Conservation (phyloP, 2,329 filamentous ascomycete genomes). For the Alternaria atra region DNA sequence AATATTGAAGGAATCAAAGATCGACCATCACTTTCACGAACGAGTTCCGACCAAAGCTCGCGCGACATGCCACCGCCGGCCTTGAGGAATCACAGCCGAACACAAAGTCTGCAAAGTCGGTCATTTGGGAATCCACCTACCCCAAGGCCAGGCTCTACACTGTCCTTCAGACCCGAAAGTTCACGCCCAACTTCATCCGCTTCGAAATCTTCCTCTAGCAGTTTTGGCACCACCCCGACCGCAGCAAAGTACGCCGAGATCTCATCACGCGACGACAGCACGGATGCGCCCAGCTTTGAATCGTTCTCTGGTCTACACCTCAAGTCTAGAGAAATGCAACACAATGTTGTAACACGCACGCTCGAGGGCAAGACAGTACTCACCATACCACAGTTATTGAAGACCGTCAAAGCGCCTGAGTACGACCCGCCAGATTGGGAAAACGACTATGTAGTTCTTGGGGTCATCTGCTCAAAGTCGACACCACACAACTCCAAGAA, state of each 20-base stretch:
- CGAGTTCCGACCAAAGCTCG: slow-evolving; percentile 39
- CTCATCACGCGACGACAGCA: slow-evolving; percentile 53
- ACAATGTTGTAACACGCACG: slow-evolving; percentile 79
- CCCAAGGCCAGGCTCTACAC: slow-evolving; percentile 33
- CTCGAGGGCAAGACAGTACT: slow-evolving; percentile 80
- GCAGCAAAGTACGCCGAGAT: slow-evolving; percentile 45
- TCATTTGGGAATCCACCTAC: slow-evolving; percentile 8
- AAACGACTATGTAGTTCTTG: slow-evolving; percentile 88
- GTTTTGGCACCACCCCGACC: slow-evolving; percentile 28
- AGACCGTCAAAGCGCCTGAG: slow-evolving; percentile 80
- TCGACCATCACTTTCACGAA: slow-evolving; percentile 32
- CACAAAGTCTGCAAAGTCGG: slow-evolving; percentile 24
- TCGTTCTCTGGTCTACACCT: slow-evolving; percentile 87
- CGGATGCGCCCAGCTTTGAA: slow-evolving; percentile 69
- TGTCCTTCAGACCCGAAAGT: slow-evolving; percentile 30
- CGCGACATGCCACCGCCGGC: slow-evolving; percentile 29
- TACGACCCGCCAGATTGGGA: slow-evolving; percentile 84
- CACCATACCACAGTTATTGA: slow-evolving; percentile 80
- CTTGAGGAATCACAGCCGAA: slow-evolving; percentile 18
- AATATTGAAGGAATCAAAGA: slow-evolving; percentile 39
- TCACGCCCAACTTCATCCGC: slow-evolving; percentile 31
- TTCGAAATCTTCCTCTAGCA: slow-evolving; percentile 35
- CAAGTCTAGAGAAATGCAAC: slow-evolving; percentile 81
- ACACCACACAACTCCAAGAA: slow-evolving; percentile 72
- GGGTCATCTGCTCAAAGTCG: slow-evolving; percentile 87